These are phyloP conservation scores for Plenodomus lindquistii DNA, from an alignment of 2,329 filamentous ascomycete genomes.

Conservation along the genomic window DNA sequence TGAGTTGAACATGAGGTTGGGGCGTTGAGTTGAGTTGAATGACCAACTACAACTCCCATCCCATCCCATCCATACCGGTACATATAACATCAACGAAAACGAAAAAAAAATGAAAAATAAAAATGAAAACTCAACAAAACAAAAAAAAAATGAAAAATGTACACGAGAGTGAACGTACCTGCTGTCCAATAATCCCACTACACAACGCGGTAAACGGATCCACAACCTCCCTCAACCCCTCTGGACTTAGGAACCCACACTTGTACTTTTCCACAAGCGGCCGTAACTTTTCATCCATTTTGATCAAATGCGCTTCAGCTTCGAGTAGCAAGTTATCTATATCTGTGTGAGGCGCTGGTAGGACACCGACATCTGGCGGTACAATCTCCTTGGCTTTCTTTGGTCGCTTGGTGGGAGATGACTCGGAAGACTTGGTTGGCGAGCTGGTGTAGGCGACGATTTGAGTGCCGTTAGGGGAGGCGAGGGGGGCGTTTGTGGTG, in stretches of 20 bases:
- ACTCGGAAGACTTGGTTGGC: conserved; percentile 32
- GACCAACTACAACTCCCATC: too few species aligned
- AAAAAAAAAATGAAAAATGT: too few species aligned
- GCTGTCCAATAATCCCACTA: conserved; percentile 92
- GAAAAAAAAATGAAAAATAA: too few species aligned
- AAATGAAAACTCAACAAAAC: too few species aligned
- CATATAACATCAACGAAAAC: too few species aligned
- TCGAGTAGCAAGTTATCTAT: conserved; percentile 73
- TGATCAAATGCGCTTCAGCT: conserved; percentile 74
- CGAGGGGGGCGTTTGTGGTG: conserved; percentile 68
- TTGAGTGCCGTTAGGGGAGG: conserved; percentile 72
- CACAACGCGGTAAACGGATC: conserved; percentile 85
- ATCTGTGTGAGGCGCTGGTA: conserved; percentile 55
- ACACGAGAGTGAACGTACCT: conserved; percentile 49
- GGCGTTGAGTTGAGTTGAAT: too few species aligned
- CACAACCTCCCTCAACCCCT: conserved; percentile 79
- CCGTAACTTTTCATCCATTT: conserved; percentile 72
- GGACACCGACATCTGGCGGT: conserved; percentile 35
- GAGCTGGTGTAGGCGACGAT: conserved; percentile 56
- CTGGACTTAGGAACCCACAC: conserved; percentile 78
- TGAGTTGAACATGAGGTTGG: too few species aligned
- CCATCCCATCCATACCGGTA: too few species aligned
- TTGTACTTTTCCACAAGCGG: conserved; percentile 72
- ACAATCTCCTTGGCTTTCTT: conserved; percentile 41
- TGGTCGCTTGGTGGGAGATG: conserved; percentile 50